A percentile compares a stretch with the other conserved stretches of the same genome.
phyloP scores from a whole-genome alignment of 768 basidiomycete genomes.

The Candolleomyces eurysporus region DNA sequence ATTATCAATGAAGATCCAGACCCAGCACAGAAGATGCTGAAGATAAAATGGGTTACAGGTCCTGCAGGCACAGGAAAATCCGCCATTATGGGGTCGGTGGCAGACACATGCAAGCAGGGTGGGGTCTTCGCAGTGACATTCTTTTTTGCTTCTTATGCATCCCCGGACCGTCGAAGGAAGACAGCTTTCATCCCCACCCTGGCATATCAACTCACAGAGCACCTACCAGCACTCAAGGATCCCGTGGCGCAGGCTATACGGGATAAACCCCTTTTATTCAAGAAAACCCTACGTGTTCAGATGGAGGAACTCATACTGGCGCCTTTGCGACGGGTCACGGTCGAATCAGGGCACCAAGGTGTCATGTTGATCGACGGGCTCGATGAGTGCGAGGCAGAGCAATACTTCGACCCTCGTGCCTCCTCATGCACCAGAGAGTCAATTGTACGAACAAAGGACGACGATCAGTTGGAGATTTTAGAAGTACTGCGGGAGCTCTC shows the following conservation, averaged over 20 bases:
- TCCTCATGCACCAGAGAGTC: no score
- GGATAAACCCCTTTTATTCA: neutral
- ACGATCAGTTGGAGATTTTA: neutral
- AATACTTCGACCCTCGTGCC: no score
- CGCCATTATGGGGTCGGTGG: no score
- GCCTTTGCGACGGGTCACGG: neutral
- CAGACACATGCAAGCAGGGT: neutral
- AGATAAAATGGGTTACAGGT: no score
- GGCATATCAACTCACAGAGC: neutral
- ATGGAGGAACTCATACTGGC: neutral
- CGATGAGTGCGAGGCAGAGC: conserved; percentile 7
- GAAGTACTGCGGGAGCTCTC: neutral
- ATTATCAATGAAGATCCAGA: neutral
- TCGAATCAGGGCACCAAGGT: neutral
- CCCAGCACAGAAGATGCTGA: no score
- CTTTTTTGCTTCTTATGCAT: conserved; percentile 8
- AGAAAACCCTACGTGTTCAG: neutral
- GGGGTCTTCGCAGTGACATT: conserved; percentile 7
- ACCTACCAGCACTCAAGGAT: neutral
- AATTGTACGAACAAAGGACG: neutral
- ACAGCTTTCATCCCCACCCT: neutral
- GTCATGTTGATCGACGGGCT: conserved; percentile 12
- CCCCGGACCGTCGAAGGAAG: neutral
- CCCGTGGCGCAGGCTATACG: neutral
- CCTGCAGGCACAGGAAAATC: no score